Evolutionary conservation across 2,329 filamentous ascomycete genomes (phyloP), one percentile per base, ranked within the genome.

Genomic region (Colletotrichum sansevieriae): DNA sequence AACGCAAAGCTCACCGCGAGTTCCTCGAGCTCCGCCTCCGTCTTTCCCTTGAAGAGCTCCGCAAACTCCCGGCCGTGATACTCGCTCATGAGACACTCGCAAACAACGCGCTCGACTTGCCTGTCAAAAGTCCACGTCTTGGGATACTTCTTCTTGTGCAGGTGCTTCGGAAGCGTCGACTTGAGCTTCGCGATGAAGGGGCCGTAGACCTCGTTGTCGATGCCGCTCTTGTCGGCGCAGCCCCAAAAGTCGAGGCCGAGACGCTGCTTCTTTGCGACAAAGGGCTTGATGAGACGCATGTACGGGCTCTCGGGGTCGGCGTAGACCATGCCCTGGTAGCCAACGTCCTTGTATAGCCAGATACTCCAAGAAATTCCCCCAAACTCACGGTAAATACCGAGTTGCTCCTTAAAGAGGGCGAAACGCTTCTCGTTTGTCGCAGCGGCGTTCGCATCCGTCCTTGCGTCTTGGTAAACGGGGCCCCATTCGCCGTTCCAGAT

Each of bases 301-400:
- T 86, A 88, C 2, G 79, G 72, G 8, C 80, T 83, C 11, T 83
- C 75, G 0, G 83, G 82, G 39, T 79, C 78, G 0, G 83, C 78
- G 68, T 85, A 83, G 0, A 86, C 78, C 85, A 88, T 87, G 6
- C 85, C 86, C 74, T 88, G 85, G 51, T 85, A 81, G 0, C 86
- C 85, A 44, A 88, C 83, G 66, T 88, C 85, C 74, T 88, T 88
- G 76, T 87, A 88, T 0, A 86, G 76, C 86, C 86, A 88, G 73
- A 90, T 90, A 13, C 79, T 84, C 88, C 88, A 90, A 52, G 82
- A 83, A 3, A 84, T 81, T 8, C 80, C 80, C 0, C 54, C 62
- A 20, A 43, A 43, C 57, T 84, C 75, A 56, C 70, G 67, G 64
- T 82, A 82, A 2, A 81, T 79, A 1, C 71, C 62, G 2, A 82